These are phyloP conservation scores for Saussurea involucrata DNA, from an alignment of 129 eudicot genomes.

Conservation along the genomic window DNA sequence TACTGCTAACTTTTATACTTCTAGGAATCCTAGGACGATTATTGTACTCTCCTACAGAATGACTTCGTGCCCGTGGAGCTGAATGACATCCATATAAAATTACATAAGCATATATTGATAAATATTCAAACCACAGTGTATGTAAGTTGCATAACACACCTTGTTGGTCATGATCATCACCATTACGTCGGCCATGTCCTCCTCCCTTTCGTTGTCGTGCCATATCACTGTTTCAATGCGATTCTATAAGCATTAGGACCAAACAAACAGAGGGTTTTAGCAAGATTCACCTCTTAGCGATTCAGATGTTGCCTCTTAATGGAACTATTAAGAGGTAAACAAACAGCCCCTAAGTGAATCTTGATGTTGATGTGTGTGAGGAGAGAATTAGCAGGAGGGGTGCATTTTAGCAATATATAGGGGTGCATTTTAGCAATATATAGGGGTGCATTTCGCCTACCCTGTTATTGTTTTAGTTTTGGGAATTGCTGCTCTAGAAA, in stretches of 20 bases:
- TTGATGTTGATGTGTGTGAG: neutral
- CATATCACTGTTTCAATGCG: conserved; percentile 7
- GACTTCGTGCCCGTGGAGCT: conserved; percentile 21
- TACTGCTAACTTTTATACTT: neutral
- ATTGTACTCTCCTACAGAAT: conserved; percentile 9
- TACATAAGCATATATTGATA: neutral
- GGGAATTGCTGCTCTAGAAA: neutral
- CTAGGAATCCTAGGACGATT: conserved; percentile 10
- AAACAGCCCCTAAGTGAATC: too few relatives aligned
- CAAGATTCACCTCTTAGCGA: too few relatives aligned
- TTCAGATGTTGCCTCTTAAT: too few relatives aligned
- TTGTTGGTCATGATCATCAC: neutral
- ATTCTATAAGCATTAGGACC: neutral
- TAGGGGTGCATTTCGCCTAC: neutral
- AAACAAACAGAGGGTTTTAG: too few relatives aligned
- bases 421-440: too few relatives aligned
- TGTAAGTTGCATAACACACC: conserved; percentile 8
- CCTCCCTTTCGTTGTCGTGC: conserved; percentile 7
- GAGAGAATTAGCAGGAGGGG: neutral
- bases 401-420: too few relatives aligned
- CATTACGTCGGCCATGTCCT: neutral
- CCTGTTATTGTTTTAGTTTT: neutral
- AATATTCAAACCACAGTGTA: neutral
- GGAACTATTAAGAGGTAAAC: too few relatives aligned
- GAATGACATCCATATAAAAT: neutral